Conservation (phyloP, 1,139 yeast genomes). For the Candida mesenterica region DNA sequence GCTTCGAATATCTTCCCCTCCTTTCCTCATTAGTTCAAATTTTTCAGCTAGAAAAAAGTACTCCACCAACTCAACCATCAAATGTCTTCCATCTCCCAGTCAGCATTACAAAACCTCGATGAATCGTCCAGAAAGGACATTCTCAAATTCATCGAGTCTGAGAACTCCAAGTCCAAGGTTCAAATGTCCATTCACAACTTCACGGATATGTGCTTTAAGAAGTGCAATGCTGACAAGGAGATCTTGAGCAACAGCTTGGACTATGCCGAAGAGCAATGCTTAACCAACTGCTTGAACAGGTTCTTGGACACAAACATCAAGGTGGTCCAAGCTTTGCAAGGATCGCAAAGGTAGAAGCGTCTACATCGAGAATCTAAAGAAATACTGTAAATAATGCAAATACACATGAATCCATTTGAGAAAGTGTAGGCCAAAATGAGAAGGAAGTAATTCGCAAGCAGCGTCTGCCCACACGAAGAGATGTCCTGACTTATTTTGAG, state of each 20-base stretch:
- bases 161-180: constrained; percentile 83
- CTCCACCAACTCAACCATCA: constrained; percentile 3
- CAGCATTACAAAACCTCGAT: constrained; percentile 64
- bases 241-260: constrained; percentile 54
- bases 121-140: constrained; percentile 73
- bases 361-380: too few species aligned
- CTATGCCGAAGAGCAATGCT: constrained; percentile 64
- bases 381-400: too few species aligned
- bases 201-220: constrained; percentile 88
- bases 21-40: too few species aligned
- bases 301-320: constrained; percentile 85
- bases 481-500: too few species aligned
- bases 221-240: constrained; percentile 59
- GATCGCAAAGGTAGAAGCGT: constrained; percentile 28
- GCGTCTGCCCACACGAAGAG: too few species aligned
- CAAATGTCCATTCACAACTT: constrained; percentile 83
- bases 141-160: constrained; percentile 72
- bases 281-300: constrained; percentile 78
- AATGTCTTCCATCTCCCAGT: constrained; percentile 62
- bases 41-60: too few species aligned
- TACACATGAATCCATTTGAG: too few species aligned
- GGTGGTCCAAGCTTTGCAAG: constrained; percentile 62
- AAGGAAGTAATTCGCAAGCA: too few species aligned
- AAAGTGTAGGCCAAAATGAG: too few species aligned
- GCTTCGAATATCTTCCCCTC: too few species aligned